Percentiles rank a stretch among this genome's conserved stretches.
phyloP scores from a whole-genome alignment of 2,329 filamentous ascomycete genomes.

The Gremmenia infestans region DNA sequence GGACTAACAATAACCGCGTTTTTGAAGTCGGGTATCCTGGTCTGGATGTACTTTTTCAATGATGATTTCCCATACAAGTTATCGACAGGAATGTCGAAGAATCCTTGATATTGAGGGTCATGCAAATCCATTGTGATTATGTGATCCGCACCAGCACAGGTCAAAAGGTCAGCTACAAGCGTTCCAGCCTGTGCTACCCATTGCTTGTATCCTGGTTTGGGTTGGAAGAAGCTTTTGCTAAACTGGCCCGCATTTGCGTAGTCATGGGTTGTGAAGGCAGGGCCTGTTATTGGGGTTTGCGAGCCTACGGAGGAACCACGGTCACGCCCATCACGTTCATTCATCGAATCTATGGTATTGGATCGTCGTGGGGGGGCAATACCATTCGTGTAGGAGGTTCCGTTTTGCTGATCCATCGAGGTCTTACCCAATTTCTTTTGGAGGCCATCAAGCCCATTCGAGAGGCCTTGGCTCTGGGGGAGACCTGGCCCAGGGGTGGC shows the following conservation, averaged over 20 bases:
- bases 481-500: slow-evolving; percentile 73
- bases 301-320: slow-evolving; percentile 23
- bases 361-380: slow-evolving; percentile 30
- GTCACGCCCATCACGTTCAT: slow-evolving; percentile 20
- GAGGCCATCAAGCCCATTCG: slow-evolving; percentile 64
- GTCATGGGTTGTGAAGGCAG: slow-evolving; percentile 56
- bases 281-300: slow-evolving; percentile 8
- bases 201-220: slow-evolving; percentile 92
- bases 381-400: slow-evolving; percentile 34
- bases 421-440: slow-evolving; percentile 69
- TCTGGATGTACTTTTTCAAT: slow-evolving; percentile 66
- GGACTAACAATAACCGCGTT: slow-evolving; percentile 91
- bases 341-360: slow-evolving; percentile 37
- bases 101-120: slow-evolving; percentile 95
- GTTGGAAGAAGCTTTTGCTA: slow-evolving; percentile 58
- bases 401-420: slow-evolving; percentile 53
- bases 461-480: slow-evolving; percentile 54
- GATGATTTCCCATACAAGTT: slow-evolving; percentile 86
- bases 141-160: slow-evolving; percentile 92
- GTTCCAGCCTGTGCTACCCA: slow-evolving; percentile 98
- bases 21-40: slow-evolving; percentile 73
- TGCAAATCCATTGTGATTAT: slow-evolving; percentile 97
- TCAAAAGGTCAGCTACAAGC: slow-evolving; percentile 87
- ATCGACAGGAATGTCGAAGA: slow-evolving; percentile 98
- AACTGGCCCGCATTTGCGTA: slow-evolving; percentile 54